These are phyloP conservation scores for Saccharomycopsis babjevae DNA, from an alignment of 805 yeast genomes.

Conservation along the genomic window DNA sequence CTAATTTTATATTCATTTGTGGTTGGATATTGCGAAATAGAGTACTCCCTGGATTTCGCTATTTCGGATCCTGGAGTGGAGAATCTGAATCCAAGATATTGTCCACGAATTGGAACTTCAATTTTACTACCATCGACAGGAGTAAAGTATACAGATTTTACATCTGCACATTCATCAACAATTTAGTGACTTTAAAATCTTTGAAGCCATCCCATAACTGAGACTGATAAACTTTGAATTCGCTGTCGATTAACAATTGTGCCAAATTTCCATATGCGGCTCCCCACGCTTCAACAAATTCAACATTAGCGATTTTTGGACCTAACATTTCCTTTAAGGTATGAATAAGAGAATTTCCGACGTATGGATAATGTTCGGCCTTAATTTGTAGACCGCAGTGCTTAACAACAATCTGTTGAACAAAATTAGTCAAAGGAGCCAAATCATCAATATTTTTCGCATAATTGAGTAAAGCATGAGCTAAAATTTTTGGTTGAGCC, in stretches of 20 bases:
- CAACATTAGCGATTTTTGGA: slow-evolving; percentile 44
- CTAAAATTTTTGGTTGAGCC: slow-evolving; percentile 54
- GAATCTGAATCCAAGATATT: slow-evolving; percentile 31
- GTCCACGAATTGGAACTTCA: slow-evolving; percentile 30
- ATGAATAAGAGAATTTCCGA: slow-evolving; percentile 45
- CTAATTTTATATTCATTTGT: slow-evolving; percentile 43
- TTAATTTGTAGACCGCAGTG: slow-evolving; percentile 54
- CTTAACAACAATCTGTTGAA: slow-evolving; percentile 50
- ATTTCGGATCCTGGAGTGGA: slow-evolving; percentile 29
- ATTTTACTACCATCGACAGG: slow-evolving; percentile 35
- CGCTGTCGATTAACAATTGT: slow-evolving; percentile 46
- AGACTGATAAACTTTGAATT: slow-evolving; percentile 34
- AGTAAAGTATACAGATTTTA: slow-evolving; percentile 41
- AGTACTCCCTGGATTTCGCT: slow-evolving; percentile 48
- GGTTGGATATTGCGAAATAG: slow-evolving; percentile 35
- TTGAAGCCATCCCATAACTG: slow-evolving; percentile 51
- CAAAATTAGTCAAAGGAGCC: slow-evolving; percentile 41
- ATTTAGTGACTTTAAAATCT: slow-evolving; percentile 36
- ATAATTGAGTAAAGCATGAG: slow-evolving; percentile 49
- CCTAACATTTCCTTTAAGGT: slow-evolving; percentile 50
- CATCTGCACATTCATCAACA: slow-evolving; percentile 35
- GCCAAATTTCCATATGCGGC: slow-evolving; percentile 59
- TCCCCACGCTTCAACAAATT: slow-evolving; percentile 53
- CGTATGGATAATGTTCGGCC: slow-evolving; percentile 59
- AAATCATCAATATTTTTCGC: slow-evolving; percentile 55